Evolutionary conservation across 495 filamentous ascomycete genomes (phyloP), one percentile per base, ranked within the genome.

Genomic region (Penicillium samsonianum): DNA sequence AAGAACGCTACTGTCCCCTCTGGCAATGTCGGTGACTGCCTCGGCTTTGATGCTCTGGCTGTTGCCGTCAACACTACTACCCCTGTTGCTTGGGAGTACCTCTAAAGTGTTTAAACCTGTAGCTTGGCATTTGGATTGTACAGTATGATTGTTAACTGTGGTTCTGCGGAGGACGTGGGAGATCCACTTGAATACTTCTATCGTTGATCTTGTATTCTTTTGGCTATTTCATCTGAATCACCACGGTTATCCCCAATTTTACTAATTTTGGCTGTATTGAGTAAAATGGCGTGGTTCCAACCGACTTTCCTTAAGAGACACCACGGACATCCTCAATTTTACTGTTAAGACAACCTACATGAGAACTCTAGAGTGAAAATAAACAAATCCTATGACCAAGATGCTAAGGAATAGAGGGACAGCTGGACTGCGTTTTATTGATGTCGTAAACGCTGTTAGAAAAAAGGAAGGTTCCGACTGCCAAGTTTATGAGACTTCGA

Each of bases 1-100:
- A 50, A 65, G 51, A 71, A 74, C 16, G 65, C 71, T 6, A 70
- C 70, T 45, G 71, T 74, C 0, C 71, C 73, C 25, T 57, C 63
- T 17, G 70, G 70, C 3, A 61, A 68, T 22, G 60, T 72, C 14
- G 20, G n/a, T 23, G 65, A 73, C 41, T 75, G 73, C 51, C 50
- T 74, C 30, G 69, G 69, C 14, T 74, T 75, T 23, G 62, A 64
- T 42, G 66, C 71, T 17, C 37, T 69, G 20, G 62, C 69, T 45
- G 52, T 65, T 10, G 17, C 50, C 19, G 11, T 50, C 35, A 60
- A 57, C 42, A 41, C 50, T 12, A 60, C 52, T 11, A 50, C 45
- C 20, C 55, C 57, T 10, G 44, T 59, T 45, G 64, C 73, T 23
- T 74, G 69, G 71, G 63, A 75, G 66, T 75, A 75, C 30, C 59